These are phyloP conservation scores for Chloris gayana DNA, from an alignment of 176 grass and related monocot species.

Conservation along the genomic window DNA sequence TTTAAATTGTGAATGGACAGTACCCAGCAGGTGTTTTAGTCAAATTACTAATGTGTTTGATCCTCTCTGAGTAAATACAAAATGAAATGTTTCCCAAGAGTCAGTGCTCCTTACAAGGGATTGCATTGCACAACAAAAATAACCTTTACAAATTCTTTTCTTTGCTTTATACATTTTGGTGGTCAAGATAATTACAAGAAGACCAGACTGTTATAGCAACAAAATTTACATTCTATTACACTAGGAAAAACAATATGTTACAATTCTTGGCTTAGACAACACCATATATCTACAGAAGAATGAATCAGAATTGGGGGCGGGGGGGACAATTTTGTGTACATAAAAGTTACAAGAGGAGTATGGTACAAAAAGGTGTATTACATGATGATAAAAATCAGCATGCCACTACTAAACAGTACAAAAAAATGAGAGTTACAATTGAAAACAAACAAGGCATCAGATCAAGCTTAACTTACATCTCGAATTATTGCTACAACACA, in stretches of 20 bases:
- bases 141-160: conserved; percentile 15
- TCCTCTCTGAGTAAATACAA: neutral
- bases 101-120: conserved; percentile 9
- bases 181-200: conserved; percentile 42
- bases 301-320: neutral
- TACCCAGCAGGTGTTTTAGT: neutral
- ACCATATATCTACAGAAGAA: conserved; percentile 26
- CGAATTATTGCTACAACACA: conserved; percentile 45
- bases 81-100: neutral
- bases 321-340: conserved; percentile 30
- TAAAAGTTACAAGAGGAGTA: conserved; percentile 40
- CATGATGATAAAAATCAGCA: conserved; percentile 32
- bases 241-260: conserved; percentile 18
- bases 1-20: neutral
- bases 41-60: conserved; percentile 9
- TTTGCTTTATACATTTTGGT: conserved; percentile 28
- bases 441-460: conserved; percentile 41
- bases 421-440: conserved; percentile 29
- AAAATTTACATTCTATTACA: neutral
- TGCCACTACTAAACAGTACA: conserved; percentile 38
- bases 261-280: conserved; percentile 43
- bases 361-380: conserved; percentile 42
- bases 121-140: conserved; percentile 36
- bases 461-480: conserved; percentile 65
- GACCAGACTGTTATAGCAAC: neutral